Percentiles rank a stretch among this genome's conserved stretches.
These are phyloP conservation scores for Lithospermum erythrorhizon DNA, from an alignment of 257 asterid genomes.

Conservation along the genomic window DNA sequence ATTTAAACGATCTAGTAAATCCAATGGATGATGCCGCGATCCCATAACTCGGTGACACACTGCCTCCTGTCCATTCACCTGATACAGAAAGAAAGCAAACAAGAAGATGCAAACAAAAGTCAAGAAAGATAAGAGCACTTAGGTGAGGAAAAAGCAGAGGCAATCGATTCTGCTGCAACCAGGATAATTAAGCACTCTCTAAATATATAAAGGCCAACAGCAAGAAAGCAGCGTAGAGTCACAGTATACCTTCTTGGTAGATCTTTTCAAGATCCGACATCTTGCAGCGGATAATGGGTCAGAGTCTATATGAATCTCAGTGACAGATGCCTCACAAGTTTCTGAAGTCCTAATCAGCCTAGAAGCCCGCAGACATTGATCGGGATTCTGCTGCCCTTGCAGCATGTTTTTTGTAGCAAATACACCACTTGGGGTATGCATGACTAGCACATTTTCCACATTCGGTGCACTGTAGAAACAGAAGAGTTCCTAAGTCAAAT, in stretches of 20 bases:
- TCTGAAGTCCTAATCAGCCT: slow-evolving; percentile 48
- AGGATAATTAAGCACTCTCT: background rate
- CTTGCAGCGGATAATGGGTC: slow-evolving; percentile 75
- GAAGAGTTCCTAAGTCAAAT: background rate
- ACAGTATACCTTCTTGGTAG: slow-evolving; percentile 38
- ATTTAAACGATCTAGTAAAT: slow-evolving; percentile 45
- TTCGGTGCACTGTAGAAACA: slow-evolving; percentile 61
- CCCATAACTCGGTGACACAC: slow-evolving; percentile 78
- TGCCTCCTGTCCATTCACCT: slow-evolving; percentile 42
- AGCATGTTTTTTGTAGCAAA: slow-evolving; percentile 48
- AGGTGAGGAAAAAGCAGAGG: background rate
- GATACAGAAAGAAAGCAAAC: slow-evolving; percentile 15
- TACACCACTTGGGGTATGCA: slow-evolving; percentile 59
- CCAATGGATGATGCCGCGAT: slow-evolving; percentile 53
- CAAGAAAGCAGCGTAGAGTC: background rate
- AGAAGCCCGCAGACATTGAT: slow-evolving; percentile 43
- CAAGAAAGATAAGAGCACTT: background rate
- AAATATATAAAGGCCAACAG: background rate
- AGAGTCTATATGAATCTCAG: slow-evolving; percentile 28
- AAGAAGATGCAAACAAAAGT: slow-evolving; percentile 1
- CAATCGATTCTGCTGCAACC: background rate
- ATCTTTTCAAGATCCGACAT: slow-evolving; percentile 54
- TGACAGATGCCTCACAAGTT: slow-evolving; percentile 37
- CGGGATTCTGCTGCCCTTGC: slow-evolving; percentile 44
- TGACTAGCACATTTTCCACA: slow-evolving; percentile 60